Evolutionary conservation across 2,329 filamentous ascomycete genomes (phyloP), one percentile per base, ranked within the genome.

Genomic region (Anthostomella pinea): DNA sequence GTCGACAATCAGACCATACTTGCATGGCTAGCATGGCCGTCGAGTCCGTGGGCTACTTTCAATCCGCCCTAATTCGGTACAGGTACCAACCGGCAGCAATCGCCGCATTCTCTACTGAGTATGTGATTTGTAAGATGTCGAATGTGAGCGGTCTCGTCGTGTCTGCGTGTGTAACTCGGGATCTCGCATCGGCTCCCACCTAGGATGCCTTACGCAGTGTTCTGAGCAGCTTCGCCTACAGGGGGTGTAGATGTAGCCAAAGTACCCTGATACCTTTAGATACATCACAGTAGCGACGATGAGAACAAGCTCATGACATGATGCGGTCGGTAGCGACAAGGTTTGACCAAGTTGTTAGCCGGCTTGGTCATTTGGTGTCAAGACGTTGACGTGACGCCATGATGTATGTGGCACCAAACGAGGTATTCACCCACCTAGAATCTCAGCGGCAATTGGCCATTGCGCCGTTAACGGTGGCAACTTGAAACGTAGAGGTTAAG

Each of bases 1-100:
- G 28, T 32, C 16, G 35, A 37, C 28, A 8, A 27, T 37, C 30
- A 41, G 36, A 40, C 43, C 31, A 40, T 37, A 17, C 26, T 33
- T 42, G 35, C 38, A 38, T 35, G 16, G 8, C n/a, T n/a, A n/a
- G 30, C 24, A 17, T 24, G 20, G 24, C 24, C 38, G 33, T 39
- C 30, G 38, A 38, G 44, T 20, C 29, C 34, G 41, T 43, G 37
- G 35, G 8, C 20, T 27, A 27, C 13, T 27, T 15, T n/a, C n/a
- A n/a, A n/a, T n/a, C n/a, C n/a, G n/a, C n/a, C n/a, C n/a, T n/a
- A n/a, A n/a, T n/a, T n/a, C n/a, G 27, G 27, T 29, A 16, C 15
- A 15, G 13, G 27, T 29, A 9, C 27, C 27, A n/a, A n/a, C n/a
- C n/a, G n/a, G n/a, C n/a, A n/a, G n/a, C n/a, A n/a, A n/a, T n/a